phyloP scores from a whole-genome alignment of 495 filamentous ascomycete genomes.

The Alectoria sarmentosa region DNA sequence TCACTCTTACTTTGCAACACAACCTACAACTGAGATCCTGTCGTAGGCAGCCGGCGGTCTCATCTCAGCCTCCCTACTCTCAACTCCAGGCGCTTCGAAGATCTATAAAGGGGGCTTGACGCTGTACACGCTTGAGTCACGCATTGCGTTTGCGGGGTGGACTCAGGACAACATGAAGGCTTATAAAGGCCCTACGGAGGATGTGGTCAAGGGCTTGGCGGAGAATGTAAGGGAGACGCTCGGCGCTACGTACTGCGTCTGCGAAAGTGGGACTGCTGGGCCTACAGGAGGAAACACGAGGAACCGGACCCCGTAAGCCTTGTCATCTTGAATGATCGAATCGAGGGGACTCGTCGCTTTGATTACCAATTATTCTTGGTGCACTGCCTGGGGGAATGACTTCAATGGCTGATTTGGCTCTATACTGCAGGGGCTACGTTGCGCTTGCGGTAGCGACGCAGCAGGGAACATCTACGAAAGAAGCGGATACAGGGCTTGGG shows the following conservation, averaged over 20 bases:
- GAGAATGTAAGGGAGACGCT: conserved; percentile 46
- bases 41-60: conserved; percentile 53
- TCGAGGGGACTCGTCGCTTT: too few species aligned
- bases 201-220: conserved; percentile 46
- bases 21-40: conserved; percentile 2
- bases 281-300: conserved; percentile 49
- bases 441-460: conserved; percentile 49
- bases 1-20: background rate
- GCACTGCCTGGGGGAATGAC: too few species aligned
- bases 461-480: conserved; percentile 41
- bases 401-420: conserved; percentile 7
- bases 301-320: conserved; percentile 49
- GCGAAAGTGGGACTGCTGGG: conserved; percentile 57
- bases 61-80: conserved; percentile 49
- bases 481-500: conserved; percentile 46
- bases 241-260: conserved; percentile 47
- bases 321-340: background rate
- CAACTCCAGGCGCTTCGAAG: conserved; percentile 46
- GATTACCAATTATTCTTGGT: background rate
- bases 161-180: conserved; percentile 41
- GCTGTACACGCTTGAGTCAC: conserved; percentile 55
- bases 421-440: conserved; percentile 45
- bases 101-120: conserved; percentile 56
- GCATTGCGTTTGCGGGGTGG: conserved; percentile 54
- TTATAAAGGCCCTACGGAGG: conserved; percentile 52